Conservation (phyloP, 371 early-diverging fungal species). For the Thermomucor indicae-seudaticae region DNA sequence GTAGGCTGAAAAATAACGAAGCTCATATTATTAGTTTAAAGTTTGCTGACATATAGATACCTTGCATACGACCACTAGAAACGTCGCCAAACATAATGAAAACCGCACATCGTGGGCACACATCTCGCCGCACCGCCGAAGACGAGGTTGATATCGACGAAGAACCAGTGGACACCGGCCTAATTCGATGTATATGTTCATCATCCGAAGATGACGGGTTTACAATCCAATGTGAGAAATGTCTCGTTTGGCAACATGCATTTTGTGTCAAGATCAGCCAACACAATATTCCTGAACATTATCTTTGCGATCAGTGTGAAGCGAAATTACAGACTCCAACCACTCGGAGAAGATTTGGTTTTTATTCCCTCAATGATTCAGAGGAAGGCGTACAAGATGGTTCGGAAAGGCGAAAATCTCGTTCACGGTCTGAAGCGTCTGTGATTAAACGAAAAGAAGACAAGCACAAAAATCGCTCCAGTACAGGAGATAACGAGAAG, state of each 20-base stretch:
- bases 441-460: no score
- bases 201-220: slow-evolving; percentile 96
- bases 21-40: no score
- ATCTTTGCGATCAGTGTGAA: slow-evolving; percentile 78
- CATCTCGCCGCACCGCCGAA: slow-evolving; percentile 13
- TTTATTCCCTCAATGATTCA: no score
- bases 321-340: neutral
- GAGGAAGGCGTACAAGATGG: no score
- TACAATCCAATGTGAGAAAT: slow-evolving; percentile 95
- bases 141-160: slow-evolving; percentile 21
- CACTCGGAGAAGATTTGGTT: no score
- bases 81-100: no score
- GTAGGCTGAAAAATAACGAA: no score
- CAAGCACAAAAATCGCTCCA: neutral
- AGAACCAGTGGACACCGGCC: slow-evolving; percentile 66
- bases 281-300: slow-evolving; percentile 75
- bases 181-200: slow-evolving; percentile 95
- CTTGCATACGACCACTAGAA: no score
- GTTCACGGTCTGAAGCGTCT: no score
- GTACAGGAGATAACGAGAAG: slow-evolving; percentile 3
- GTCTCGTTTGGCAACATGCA: slow-evolving; percentile 94
- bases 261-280: slow-evolving; percentile 72
- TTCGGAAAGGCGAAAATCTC: no score
- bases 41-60: no score
- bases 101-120: no score